Percentiles rank a stretch among this genome's conserved stretches.
Evolutionary conservation across 225 moss, liverwort and hornwort species (phyloP).

Genomic region (Pseudoscleropodium purum): DNA sequence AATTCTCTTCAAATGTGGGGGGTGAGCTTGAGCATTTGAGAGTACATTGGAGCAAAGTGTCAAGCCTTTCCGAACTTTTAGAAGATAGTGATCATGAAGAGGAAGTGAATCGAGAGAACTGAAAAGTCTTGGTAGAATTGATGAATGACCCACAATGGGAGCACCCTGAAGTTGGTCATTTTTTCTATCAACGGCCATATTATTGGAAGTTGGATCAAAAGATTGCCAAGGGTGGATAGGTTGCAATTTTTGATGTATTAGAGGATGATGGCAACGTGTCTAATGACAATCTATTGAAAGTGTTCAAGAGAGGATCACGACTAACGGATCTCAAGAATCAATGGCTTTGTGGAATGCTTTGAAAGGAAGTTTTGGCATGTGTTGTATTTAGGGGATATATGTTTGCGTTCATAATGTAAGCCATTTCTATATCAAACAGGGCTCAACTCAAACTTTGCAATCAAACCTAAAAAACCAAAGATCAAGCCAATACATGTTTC

Average conservation of each 20-base stretch:
- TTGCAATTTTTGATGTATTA: rapidly evolving
- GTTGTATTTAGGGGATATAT: rapidly evolving
- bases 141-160: background rate
- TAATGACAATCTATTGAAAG: rapidly evolving
- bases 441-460: background rate
- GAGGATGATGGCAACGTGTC: rapidly evolving
- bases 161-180: rapidly evolving
- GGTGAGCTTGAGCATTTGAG: background rate
- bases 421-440: background rate
- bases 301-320: background rate
- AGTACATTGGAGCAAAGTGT: background rate
- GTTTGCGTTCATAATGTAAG: background rate
- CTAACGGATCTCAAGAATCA: background rate
- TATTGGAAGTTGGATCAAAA: rapidly evolving
- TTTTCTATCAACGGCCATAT: rapidly evolving
- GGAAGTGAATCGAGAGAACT: background rate
- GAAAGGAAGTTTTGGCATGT: rapidly evolving
- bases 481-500: background rate
- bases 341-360: background rate
- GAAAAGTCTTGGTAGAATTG: background rate
- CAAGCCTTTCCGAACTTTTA: background rate
- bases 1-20: background rate
- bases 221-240: background rate
- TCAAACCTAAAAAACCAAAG: background rate
- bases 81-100: background rate